Base-by-base conservation (phyloP, 1,284 basidiomycete genomes). In the Singerocomus inundabilis region DNA sequence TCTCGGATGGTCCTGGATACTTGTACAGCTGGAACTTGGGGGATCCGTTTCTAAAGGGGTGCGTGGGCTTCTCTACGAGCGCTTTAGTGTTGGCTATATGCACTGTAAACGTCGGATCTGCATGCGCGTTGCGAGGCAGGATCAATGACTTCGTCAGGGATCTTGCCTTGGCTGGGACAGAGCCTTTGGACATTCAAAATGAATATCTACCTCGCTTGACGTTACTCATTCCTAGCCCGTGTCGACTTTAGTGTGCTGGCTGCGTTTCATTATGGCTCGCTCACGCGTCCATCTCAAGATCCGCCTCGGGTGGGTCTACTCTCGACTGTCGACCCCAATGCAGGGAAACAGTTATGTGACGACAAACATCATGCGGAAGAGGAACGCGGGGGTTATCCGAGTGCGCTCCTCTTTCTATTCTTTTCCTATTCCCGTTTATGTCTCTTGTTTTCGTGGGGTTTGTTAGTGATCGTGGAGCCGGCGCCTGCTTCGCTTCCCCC, bases 221-320 rank as follows among this genome's bases (percentile, higher is more conserved):
- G 38, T 35, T 24, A 32, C 48, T 46, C 32, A 53, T 50, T 33
- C 32, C 32, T 24, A 26, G 10, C 7, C 15, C 7, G 6, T 11
- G 18, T 28, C 42, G 28, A 49, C 36, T 34, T 38, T 52, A 81
- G 80, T 13, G 77, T 79, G 5, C 52, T 81, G 12, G 70, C 77
- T 8, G 63, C 79, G 18, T 87, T 81, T 62, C 80, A 86, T 63
- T 86, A 78, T 55, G 85, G 85, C 18, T 84, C 86, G 57, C 61
- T 87, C 34, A 78, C 78, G 0, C 72, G 81, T 54, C 85, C 84
- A 2, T 81, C 79, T 0, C 66, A 70, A 44, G 84, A 88, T 61
- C 78, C 79, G 2, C 82, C 86, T 0, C 77, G 79, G n/a, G 78
- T 89, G 46, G 86, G 85, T 9, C 76, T 89, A 50, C 59, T 84